phyloP scores from a whole-genome alignment of 371 early-diverging fungal genomes.

The Mucor mucedo region DNA sequence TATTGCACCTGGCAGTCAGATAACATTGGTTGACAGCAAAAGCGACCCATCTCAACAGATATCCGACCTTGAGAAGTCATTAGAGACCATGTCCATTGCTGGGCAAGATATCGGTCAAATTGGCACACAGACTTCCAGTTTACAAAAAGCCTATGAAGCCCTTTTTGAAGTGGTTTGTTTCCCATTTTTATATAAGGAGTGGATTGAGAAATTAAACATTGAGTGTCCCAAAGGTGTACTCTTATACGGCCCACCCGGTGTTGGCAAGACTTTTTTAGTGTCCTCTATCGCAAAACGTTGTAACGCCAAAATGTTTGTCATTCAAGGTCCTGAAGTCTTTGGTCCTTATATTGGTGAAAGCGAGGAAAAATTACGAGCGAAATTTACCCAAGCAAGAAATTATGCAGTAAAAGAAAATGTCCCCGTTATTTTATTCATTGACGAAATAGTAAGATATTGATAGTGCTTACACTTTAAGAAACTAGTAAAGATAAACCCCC shows the following conservation, averaged over 20 bases:
- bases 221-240: conserved; percentile 90
- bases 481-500: too few species aligned
- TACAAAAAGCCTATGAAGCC: conserved; percentile 60
- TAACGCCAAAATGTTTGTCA: conserved; percentile 63
- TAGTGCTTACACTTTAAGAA: too few species aligned
- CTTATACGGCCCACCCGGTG: conserved; percentile 95
- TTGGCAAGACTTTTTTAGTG: conserved; percentile 92
- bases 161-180: conserved; percentile 81
- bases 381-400: conserved; percentile 81
- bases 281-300: conserved; percentile 66
- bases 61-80: conserved; percentile 15
- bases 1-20: conserved; percentile 15
- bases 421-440: conserved; percentile 95
- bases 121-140: conserved; percentile 44
- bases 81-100: conserved; percentile 13
- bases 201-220: conserved; percentile 69
- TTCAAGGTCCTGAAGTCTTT: conserved; percentile 91
- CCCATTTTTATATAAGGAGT: conserved; percentile 73
- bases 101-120: not conserved
- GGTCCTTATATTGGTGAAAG: conserved; percentile 95
- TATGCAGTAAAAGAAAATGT: conserved; percentile 40
- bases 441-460: conserved; percentile 85
- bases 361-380: conserved; percentile 83
- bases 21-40: conserved; percentile 15
- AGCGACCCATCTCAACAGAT: conserved; percentile 17